Conservation (phyloP, 139 green algal species). For the Haematococcus sp. region DNA sequence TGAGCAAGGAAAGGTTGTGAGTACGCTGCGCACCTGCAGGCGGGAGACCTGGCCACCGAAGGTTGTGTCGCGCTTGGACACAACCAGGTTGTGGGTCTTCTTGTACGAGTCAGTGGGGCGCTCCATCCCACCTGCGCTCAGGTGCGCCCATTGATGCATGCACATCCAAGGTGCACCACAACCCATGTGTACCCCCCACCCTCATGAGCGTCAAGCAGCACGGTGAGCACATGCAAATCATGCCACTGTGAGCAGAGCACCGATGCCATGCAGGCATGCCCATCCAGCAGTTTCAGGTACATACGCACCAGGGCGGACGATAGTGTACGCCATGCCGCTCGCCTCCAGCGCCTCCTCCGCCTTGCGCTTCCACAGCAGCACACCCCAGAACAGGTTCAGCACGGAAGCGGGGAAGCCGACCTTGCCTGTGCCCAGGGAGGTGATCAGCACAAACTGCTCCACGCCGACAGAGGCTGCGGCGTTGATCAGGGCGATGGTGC, state of each 20-base stretch:
- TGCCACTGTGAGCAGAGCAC: no score
- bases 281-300: no score
- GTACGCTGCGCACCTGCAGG: constrained; percentile 69
- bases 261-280: no score
- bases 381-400: constrained; percentile 87
- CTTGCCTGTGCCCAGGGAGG: constrained; percentile 85
- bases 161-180: not conserved
- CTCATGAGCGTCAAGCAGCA: not conserved
- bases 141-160: not conserved
- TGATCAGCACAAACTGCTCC: constrained; percentile 84
- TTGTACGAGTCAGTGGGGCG: constrained; percentile 85
- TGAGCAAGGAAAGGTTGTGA: no score
- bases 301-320: constrained; percentile 76
- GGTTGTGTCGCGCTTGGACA: constrained; percentile 61
- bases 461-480: constrained; percentile 56
- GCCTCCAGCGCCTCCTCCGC: constrained; percentile 79
- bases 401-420: constrained; percentile 52
- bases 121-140: constrained; percentile 90
- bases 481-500: constrained; percentile 68
- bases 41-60: constrained; percentile 86
- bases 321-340: constrained; percentile 83
- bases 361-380: constrained; percentile 83
- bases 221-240: not conserved
- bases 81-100: constrained; percentile 80
- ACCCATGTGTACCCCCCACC: no score